Evolutionary conservation across 306 rosid species (phyloP).

Genomic region (Mimosa pudica): DNA sequence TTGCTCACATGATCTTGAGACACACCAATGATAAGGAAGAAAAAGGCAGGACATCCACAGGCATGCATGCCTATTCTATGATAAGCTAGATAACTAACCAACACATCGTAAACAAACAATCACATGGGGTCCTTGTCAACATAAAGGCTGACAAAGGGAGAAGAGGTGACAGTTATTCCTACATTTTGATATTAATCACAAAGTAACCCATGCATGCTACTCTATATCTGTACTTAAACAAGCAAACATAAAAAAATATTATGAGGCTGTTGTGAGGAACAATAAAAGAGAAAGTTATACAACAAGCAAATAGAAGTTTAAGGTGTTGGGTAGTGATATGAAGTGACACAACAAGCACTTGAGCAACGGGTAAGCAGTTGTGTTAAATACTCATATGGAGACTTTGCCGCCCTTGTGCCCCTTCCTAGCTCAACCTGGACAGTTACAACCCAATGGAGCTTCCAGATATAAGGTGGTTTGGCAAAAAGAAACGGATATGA

Average conservation of each 20-base stretch:
- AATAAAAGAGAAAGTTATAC: conserved; percentile 5
- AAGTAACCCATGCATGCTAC: conserved; percentile 4
- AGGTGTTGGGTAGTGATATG: not conserved
- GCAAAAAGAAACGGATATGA: not conserved
- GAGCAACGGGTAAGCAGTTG: not conserved
- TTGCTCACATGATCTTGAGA: conserved; percentile 15
- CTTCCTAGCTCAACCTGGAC: too few relatives aligned
- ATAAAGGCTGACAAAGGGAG: not conserved
- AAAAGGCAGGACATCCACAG: not conserved
- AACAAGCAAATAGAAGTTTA: conserved; percentile 9
- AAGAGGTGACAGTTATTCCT: not conserved
- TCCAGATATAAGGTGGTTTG: too few relatives aligned
- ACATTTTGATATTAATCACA: conserved; percentile 20
- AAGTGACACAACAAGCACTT: not conserved
- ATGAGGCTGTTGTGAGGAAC: conserved; percentile 5
- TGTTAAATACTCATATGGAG: too few relatives aligned
- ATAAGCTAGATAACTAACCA: conserved; percentile 23
- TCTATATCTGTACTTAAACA: not conserved
- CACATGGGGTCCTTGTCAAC: conserved; percentile 10
- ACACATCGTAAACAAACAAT: conserved; percentile 3
- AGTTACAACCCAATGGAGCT: too few relatives aligned
- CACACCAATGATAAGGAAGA: conserved; percentile 13
- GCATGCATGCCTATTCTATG: not conserved
- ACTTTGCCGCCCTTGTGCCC: too few relatives aligned
- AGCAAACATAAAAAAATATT: conserved; percentile 2